Conservation (phyloP, 2,329 filamentous ascomycete genomes). For the Kalaharituber pfeilii region DNA sequence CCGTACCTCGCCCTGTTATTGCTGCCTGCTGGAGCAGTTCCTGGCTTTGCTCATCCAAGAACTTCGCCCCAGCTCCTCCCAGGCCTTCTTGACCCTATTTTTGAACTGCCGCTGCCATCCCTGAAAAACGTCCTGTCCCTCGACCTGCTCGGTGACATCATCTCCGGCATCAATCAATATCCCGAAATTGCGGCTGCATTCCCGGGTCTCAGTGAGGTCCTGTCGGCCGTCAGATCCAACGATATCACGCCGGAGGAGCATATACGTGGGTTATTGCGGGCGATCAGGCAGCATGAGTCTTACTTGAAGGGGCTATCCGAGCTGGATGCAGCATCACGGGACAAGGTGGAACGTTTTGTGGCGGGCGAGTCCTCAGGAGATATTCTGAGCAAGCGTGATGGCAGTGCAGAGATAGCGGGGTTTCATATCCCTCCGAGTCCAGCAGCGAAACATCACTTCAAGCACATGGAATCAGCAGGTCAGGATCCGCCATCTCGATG, state of each 20-base stretch:
- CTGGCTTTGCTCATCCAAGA: too few species aligned
- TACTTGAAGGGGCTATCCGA: slow-evolving; percentile 23
- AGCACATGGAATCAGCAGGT: slow-evolving; percentile 15
- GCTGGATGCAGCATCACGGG: slow-evolving; percentile 23
- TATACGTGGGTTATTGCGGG: slow-evolving; percentile 24
- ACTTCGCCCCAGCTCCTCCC: too few species aligned
- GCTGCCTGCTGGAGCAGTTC: too few species aligned
- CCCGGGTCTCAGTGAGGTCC: slow-evolving; percentile 21
- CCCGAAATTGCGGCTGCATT: slow-evolving; percentile 22
- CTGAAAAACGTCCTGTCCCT: slow-evolving; percentile 17
- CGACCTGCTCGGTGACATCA: slow-evolving; percentile 26
- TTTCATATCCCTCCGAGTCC: slow-evolving; percentile 25
- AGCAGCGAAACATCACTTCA: slow-evolving; percentile 25
- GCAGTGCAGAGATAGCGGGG: too few species aligned
- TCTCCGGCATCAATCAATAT: slow-evolving; percentile 24
- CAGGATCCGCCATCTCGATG: slow-evolving; percentile 14
- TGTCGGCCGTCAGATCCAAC: slow-evolving; percentile 24
- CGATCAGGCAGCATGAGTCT: slow-evolving; percentile 23
- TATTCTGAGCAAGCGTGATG: slow-evolving; percentile 15
- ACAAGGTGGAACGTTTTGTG: slow-evolving; percentile 24
- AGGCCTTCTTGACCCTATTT: too few species aligned
- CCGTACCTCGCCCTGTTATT: too few species aligned
- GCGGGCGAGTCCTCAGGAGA: slow-evolving; percentile 21
- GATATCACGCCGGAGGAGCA: slow-evolving; percentile 24
- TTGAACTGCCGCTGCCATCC: too few species aligned